Base-by-base conservation (phyloP, 75 land plant genomes). In the Selaginella moellendorffii region DNA sequence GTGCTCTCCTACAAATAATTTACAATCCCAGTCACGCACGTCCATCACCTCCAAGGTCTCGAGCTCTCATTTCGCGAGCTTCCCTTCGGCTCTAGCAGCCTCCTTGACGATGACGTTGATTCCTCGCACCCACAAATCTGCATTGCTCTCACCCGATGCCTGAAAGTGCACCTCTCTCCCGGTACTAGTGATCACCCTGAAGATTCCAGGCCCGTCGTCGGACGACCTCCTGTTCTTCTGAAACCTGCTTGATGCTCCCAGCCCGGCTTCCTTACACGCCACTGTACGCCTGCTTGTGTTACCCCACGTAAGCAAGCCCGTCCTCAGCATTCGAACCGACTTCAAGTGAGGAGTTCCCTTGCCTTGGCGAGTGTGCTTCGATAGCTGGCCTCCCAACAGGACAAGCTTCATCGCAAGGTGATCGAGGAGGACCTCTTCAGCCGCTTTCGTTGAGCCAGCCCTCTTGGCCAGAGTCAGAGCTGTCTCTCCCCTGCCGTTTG, bases 61-160 rank as follows among this genome's bases (percentile, higher is more conserved):
- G n/a, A n/a, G n/a, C n/a, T n/a, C 46, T 36, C 46, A 36, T 36
- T 36, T 36, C n/a, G 5, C 46, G 46, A 36, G 46, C 46, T 36
- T 36, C 46, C 46, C 14, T 36, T 5, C 46, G 14, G 46, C 30
- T 25, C 10, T 29, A 22, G 36, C 65, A 31, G 77, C 78, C 54
- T 81, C 81, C 53, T 58, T 71, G 0, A 76, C 68, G 8, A 84
- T 65, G 24, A 82, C 69, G 31, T 54, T 82, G n/a, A 88, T 88
- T 0, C 95, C 95, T 22, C 95, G 79, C 51, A 83, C 90, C 95
- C 95, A 88, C 1, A 88, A 67, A 64, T 85, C 84, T 0, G 95
- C 90, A 54, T 28, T 63, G 65, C 79, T 79, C 20, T 24, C 28
- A 24, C 81, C 78, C 10, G 73, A 71, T 52, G 83, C 79, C 22